Evolutionary conservation across 257 asterid genomes (phyloP), one percentile per base, ranked within the genome.

Genomic region (Penstemon eatonii): DNA sequence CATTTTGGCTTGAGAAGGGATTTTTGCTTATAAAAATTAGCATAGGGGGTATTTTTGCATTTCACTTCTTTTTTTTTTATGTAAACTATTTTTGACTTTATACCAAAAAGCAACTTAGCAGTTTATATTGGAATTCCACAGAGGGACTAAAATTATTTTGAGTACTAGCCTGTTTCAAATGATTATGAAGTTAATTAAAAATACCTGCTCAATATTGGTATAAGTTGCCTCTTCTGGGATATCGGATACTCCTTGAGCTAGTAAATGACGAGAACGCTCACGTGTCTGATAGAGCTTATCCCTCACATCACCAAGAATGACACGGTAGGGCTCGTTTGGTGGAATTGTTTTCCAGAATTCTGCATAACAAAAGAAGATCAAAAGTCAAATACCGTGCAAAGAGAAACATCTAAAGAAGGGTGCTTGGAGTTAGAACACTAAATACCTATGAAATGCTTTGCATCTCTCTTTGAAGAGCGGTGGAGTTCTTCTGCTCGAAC

Each of bases 271-370:
- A 63, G 91, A 60, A 58, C 89, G 91, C 66, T 85, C 91, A 25
- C 91, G 91, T 42, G 89, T 81, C 66, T 72, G 75, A 51, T 85
- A 85, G 52, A 85, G 87, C 76, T 56, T 83, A 66, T 85, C 89
- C 63, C 91, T 81, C 71, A 85, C 91, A 49, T 83, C 91, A 60
- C 91, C 91, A 39, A 85, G 88, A 66, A 85, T 71, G 11, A 85
- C 89, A 54, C 91, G 89, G 59, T 85, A 85, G 5, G 91, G 91
- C 71, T 85, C 91, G 36, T 33, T 83, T 42, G 76, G 66, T 7
- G 91, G 84, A 62, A 85, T 79, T 25, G 74, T 79, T 63, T 85
- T 85, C 91, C 91, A 85, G 45, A 85, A 85, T 59, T 85, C 91
- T 85, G 82, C 75, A 72, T 42, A 5, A 36, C 33, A 51, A 47